Base-by-base conservation (phyloP, 805 yeast species). In the Torulaspora delbrueckii region DNA sequence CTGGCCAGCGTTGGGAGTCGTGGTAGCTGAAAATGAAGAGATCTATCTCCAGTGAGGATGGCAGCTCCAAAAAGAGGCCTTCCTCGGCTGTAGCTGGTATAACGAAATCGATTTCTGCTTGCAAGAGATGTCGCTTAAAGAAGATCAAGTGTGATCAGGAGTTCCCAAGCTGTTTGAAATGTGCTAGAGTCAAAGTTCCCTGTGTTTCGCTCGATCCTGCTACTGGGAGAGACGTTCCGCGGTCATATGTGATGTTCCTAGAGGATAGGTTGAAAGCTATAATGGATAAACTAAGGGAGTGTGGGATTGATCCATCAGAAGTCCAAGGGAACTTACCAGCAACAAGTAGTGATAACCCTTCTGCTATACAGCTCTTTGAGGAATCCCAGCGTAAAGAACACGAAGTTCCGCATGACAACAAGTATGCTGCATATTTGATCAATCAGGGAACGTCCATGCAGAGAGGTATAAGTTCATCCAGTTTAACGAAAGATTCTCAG, bases 151-250 rank as follows among this genome's bases (percentile, higher is more conserved):
- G 86, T 60, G 76, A 79, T n/a, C 72, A 81, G 48, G 72, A 69
- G 33, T 73, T 71, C 34, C 86, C 86, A 1, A 65, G 74, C 12
- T 82, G 86, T 56, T 65, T 69, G 23, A 72, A 73, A 51, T 82
- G 87, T 62, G 64, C 67, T 13, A 75, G 71, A 45, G 83, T 85
- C 8, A 77, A 79, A 5, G 83, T 70, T 2, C 86, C 84, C 5
- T 89, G 97, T 66, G 80, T 87, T 3, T 87, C 95, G 0, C 65
- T 86, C 3, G 96, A 90, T 60, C 89, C 95, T 0, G 87, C 89
- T 5, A 86, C 96, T 0, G 95, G 96, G 0, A 71, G 95, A 44
- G 88, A 84, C 53, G 79, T 88, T 1, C 95, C 96, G 0, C 69
- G 97, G 31, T 84, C 88, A 2, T 84, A 85, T 58, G 78, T 87